Evolutionary conservation across 352 stramenopile species (phyloP).

Genomic region (Globisporangium camurandrum): DNA sequence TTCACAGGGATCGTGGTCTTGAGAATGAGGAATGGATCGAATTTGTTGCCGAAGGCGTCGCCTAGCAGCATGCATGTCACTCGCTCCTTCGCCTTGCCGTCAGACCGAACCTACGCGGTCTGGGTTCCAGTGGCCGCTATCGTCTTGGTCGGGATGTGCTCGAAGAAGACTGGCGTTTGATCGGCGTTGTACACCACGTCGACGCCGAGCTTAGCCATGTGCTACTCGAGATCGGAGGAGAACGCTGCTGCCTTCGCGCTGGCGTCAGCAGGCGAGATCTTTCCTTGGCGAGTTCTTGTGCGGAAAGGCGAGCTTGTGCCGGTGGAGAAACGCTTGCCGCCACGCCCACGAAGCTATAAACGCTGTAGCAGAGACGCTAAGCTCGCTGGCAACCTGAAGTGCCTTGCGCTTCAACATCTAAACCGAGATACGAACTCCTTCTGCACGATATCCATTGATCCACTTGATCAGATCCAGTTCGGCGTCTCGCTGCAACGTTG

Average conservation of each 20-base stretch:
- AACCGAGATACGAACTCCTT: not conserved
- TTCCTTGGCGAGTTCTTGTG: not conserved
- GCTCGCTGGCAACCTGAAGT: conserved; percentile 1
- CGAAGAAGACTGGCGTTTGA: not conserved
- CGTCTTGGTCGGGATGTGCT: not conserved
- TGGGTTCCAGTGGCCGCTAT: not conserved
- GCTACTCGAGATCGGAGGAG: not conserved
- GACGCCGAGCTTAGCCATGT: not conserved
- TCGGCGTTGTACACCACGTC: not conserved
- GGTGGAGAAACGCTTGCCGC: not conserved
- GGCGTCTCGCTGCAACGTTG: not conserved
- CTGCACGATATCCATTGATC: conserved; percentile 4
- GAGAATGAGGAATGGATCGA: not conserved
- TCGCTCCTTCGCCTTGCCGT: not conserved
- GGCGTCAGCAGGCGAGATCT: not conserved
- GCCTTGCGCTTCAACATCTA: conserved; percentile 2
- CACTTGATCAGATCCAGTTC: conserved; percentile 1
- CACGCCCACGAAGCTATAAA: conserved; percentile 4
- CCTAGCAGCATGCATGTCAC: not conserved
- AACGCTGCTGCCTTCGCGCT: not conserved
- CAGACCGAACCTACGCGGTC: conserved; percentile 23
- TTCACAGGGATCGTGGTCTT: not conserved
- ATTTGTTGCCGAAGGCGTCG: not conserved
- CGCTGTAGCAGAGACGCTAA: not conserved
- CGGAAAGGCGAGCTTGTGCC: conserved; percentile 14